Evolutionary conservation across 352 stramenopile genomes (phyloP).

Genomic region (Globisporangium sylvaticum): DNA sequence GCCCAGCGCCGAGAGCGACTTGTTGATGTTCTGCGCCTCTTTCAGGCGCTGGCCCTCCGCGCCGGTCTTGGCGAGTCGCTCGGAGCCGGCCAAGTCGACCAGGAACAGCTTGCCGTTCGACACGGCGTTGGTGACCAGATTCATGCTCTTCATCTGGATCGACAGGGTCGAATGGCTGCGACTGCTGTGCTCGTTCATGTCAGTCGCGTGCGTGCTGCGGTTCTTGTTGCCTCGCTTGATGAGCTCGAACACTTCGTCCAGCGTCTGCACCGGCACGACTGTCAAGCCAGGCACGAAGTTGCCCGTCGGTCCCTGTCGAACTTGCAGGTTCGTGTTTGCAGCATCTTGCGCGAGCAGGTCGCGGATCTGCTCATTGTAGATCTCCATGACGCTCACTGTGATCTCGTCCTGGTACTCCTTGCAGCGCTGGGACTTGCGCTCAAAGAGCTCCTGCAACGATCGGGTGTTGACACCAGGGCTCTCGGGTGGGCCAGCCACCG

Average conservation of each 20-base stretch:
- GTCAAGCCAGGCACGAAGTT: conserved; percentile 86
- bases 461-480: conserved; percentile 83
- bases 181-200: conserved; percentile 90
- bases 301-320: conserved; percentile 74
- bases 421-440: conserved; percentile 52
- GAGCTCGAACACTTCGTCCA: conserved; percentile 82
- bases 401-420: conserved; percentile 85
- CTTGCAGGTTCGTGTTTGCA: conserved; percentile 75
- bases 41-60: conserved; percentile 85
- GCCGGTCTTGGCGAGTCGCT: conserved; percentile 88
- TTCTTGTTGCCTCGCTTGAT: conserved; percentile 87
- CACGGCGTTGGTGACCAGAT: conserved; percentile 71
- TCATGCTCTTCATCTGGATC: conserved; percentile 79
- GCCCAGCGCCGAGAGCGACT: conserved; percentile 93
- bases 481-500: conserved; percentile 68
- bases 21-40: conserved; percentile 93
- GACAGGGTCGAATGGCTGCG: conserved; percentile 87
- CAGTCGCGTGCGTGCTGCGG: conserved; percentile 76
- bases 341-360: conserved; percentile 89
- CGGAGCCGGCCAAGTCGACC: conserved; percentile 88
- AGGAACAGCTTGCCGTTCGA: conserved; percentile 82
- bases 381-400: conserved; percentile 93
- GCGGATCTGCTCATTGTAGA: conserved; percentile 95
- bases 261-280: conserved; percentile 60
- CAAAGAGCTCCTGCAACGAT: conserved; percentile 81